Conservation (phyloP, 2,329 filamentous ascomycete genomes). For the Xylaria sp. region DNA sequence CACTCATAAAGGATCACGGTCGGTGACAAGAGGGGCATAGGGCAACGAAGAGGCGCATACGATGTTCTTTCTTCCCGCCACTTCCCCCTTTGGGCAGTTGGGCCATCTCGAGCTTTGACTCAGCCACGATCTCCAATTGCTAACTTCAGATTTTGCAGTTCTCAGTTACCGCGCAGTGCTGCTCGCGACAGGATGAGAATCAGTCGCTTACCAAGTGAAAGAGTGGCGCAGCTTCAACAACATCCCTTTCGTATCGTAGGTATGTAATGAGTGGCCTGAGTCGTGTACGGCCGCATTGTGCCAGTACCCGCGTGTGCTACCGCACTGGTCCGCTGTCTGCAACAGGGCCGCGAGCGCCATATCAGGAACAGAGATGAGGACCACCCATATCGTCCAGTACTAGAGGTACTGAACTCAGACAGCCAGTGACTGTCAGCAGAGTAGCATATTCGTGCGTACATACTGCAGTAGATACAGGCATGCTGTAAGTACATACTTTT, state of each 20-base stretch:
- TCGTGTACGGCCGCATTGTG: neutral
- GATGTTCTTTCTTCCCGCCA: conserved; percentile 16
- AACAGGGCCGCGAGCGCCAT: neutral
- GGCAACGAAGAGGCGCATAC: conserved; percentile 10
- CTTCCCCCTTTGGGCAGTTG: conserved; percentile 28
- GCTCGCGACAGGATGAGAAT: conserved; percentile 18
- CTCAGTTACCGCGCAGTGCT: neutral
- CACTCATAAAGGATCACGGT: neutral
- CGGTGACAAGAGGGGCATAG: conserved; percentile 19
- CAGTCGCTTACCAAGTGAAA: neutral
- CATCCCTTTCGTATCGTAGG: neutral
- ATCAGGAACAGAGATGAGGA: neutral
- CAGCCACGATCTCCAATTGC: neutral
- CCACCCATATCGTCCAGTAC: neutral
- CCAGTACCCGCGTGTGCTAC: neutral
- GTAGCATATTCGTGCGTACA: neutral
- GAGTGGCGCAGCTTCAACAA: conserved; percentile 30
- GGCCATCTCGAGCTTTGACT: conserved; percentile 1
- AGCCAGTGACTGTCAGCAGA: neutral
- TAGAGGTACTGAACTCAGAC: neutral
- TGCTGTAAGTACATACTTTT: neutral
- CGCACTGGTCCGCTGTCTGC: neutral
- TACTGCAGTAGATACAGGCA: neutral
- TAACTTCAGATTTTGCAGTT: conserved; percentile 2
- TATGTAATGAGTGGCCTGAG: neutral